phyloP scores from a whole-genome alignment of 306 rosid species.

The Malus sieversii region DNA sequence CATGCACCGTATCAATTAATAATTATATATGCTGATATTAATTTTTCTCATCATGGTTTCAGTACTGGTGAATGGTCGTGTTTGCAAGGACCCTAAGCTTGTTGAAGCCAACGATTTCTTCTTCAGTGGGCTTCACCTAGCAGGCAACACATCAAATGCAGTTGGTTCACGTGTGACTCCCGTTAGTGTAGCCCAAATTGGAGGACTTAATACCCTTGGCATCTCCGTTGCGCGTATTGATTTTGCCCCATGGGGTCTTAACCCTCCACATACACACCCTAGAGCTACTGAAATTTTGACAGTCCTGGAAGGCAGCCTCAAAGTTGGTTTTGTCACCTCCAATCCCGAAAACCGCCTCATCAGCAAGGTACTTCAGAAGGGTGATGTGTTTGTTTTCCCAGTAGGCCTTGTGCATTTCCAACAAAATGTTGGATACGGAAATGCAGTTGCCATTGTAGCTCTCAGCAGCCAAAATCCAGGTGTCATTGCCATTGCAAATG shows the following conservation, averaged over 20 bases:
- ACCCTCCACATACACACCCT: slow-evolving; percentile 35
- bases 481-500: slow-evolving; percentile 24
- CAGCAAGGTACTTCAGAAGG: slow-evolving; percentile 17
- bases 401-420: slow-evolving; percentile 33
- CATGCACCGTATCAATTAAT: not conserved
- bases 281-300: slow-evolving; percentile 27
- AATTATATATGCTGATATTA: not conserved
- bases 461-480: slow-evolving; percentile 41
- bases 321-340: slow-evolving; percentile 34
- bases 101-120: slow-evolving; percentile 30
- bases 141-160: slow-evolving; percentile 23
- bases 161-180: slow-evolving; percentile 33
- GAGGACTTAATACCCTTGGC: slow-evolving; percentile 32
- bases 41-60: not conserved
- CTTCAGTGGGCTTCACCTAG: slow-evolving; percentile 19
- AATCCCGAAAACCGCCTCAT: slow-evolving; percentile 23
- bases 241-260: slow-evolving; percentile 23
- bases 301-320: slow-evolving; percentile 26
- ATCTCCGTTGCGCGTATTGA: slow-evolving; percentile 30
- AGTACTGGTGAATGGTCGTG: slow-evolving; percentile 16
- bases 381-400: slow-evolving; percentile 34
- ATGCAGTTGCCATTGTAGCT: slow-evolving; percentile 24
- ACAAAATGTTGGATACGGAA: slow-evolving; percentile 2
- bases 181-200: slow-evolving; percentile 5
- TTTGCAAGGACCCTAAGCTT: slow-evolving; percentile 34